Evolutionary conservation across 1,139 yeast species (phyloP).

Genomic region (Scheffersomyces segobiensis): DNA sequence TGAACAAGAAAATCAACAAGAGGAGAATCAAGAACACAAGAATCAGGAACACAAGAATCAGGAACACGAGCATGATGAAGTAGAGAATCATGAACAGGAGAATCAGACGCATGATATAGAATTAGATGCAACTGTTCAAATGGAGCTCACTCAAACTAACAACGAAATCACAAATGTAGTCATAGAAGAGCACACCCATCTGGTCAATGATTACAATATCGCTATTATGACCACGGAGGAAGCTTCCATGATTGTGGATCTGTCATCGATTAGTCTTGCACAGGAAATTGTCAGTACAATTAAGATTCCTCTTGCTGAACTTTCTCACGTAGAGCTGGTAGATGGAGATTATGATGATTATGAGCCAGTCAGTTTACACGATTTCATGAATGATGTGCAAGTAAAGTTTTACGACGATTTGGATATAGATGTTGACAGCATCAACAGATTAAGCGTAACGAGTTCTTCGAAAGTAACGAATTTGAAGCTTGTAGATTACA

Average conservation of each 20-base stretch:
- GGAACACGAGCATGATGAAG: too few species aligned
- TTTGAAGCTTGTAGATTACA: conserved; percentile 26
- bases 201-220: not conserved
- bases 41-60: conserved; percentile 1
- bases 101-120: conserved; percentile 1
- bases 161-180: not conserved
- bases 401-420: conserved; percentile 55
- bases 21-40: not conserved
- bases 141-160: conserved; percentile 3
- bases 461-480: conserved; percentile 14
- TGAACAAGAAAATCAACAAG: conserved; percentile 3
- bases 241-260: conserved; percentile 1
- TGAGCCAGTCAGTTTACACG: conserved; percentile 36
- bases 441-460: conserved; percentile 24
- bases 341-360: conserved; percentile 19
- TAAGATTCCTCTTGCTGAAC: conserved; percentile 33
- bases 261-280: not conserved
- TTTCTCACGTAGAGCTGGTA: conserved; percentile 11
- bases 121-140: not conserved
- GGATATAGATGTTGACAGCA: conserved; percentile 35
- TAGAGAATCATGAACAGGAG: not conserved
- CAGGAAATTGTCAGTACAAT: conserved; percentile 16
- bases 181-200: not conserved
- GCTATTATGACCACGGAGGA: not conserved
- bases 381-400: conserved; percentile 49